These are phyloP conservation scores for Hypsizygus ulmarius DNA, from an alignment of 1,284 basidiomycete species.

Conservation along the genomic window DNA sequence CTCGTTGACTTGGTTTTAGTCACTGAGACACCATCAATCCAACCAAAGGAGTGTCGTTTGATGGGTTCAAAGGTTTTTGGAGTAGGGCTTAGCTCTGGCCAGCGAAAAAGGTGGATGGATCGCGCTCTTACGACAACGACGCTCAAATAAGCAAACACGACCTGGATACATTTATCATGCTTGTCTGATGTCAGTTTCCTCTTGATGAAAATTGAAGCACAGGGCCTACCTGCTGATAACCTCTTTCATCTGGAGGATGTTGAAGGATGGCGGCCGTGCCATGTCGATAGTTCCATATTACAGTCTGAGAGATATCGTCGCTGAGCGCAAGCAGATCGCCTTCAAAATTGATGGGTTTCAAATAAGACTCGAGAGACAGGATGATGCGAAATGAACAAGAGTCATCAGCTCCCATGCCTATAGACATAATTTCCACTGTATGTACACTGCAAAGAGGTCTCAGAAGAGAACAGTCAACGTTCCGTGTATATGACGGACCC, in stretches of 20 bases:
- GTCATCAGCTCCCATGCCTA: constrained; percentile 17
- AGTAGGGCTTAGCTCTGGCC: constrained; percentile 33
- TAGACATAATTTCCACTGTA: constrained; percentile 29
- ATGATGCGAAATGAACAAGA: constrained; percentile 21
- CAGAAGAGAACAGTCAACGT: constrained; percentile 2
- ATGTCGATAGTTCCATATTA: constrained; percentile 52
- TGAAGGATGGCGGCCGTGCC: constrained; percentile 45
- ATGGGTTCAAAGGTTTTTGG: constrained; percentile 33
- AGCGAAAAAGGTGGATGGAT: constrained; percentile 53
- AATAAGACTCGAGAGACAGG: constrained; percentile 33
- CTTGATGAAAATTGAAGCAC: constrained; percentile 1
- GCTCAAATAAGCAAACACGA: constrained; percentile 44
- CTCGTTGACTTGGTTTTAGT: constrained; percentile 19
- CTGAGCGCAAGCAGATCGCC: constrained; percentile 52
- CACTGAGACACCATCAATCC: constrained; percentile 58
- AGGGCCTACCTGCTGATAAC: constrained; percentile 35
- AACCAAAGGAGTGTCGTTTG: constrained; percentile 53
- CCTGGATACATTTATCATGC: constrained; percentile 49
- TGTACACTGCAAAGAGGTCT: constrained; percentile 22
- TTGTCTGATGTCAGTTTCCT: constrained; percentile 11
- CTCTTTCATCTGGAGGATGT: constrained; percentile 32
- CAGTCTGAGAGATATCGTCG: constrained; percentile 47
- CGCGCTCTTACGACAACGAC: constrained; percentile 56
- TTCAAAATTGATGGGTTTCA: constrained; percentile 44
- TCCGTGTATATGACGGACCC: constrained; percentile 31